phyloP scores from a whole-genome alignment of 1,284 basidiomycete genomes.

The Pisolithus thermaeus region DNA sequence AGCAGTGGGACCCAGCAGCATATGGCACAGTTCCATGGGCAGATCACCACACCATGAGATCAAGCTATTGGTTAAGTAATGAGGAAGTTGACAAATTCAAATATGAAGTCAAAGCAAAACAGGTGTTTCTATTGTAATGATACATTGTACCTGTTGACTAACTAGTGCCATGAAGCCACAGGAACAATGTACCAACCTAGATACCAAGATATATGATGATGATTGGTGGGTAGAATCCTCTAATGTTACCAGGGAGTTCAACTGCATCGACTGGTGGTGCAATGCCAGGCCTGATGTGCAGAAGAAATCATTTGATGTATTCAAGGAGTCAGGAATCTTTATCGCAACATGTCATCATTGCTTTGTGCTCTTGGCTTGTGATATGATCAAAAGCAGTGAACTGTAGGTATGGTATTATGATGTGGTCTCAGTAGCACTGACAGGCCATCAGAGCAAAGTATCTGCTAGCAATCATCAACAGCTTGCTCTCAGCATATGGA shows the following conservation, averaged over 20 bases:
- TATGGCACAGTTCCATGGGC: too few relatives aligned
- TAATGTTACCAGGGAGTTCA: not conserved
- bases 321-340: constrained; percentile 1
- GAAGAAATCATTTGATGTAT: not conserved
- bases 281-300: not conserved
- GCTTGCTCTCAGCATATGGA: constrained; percentile 1
- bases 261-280: not conserved
- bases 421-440: not conserved
- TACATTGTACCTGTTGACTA: too few relatives aligned
- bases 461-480: constrained; percentile 1
- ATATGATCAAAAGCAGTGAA: constrained; percentile 14
- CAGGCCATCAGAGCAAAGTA: constrained; percentile 7
- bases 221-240: not conserved
- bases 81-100: too few relatives aligned
- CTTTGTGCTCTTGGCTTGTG: constrained; percentile 4
- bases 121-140: too few relatives aligned
- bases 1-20: too few relatives aligned
- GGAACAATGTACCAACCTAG: too few relatives aligned
- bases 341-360: not conserved
- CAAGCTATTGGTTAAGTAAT: too few relatives aligned
- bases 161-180: too few relatives aligned
- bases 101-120: too few relatives aligned
- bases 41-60: too few relatives aligned
- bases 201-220: too few relatives aligned
- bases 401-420: not conserved